These are phyloP conservation scores for Metschnikowia amazonensis DNA, from an alignment of 805 yeast genomes.

Conservation along the genomic window DNA sequence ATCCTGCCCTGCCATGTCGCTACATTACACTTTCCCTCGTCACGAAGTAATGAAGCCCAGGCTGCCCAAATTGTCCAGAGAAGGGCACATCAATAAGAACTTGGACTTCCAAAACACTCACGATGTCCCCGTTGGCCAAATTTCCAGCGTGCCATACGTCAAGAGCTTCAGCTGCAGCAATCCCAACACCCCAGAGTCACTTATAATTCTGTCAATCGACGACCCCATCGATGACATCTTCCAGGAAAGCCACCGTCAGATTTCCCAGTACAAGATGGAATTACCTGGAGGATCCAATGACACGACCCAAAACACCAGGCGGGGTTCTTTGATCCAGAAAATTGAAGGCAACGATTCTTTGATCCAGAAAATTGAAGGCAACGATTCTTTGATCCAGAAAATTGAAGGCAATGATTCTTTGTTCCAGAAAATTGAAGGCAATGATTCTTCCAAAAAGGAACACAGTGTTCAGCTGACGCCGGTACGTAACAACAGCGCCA, in stretches of 20 bases:
- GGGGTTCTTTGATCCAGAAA: too few species aligned
- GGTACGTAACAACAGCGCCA: background rate
- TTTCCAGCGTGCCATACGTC: slow-evolving; percentile 14
- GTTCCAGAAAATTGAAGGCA: background rate
- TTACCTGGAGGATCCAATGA: slow-evolving; percentile 16
- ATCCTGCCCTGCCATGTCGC: background rate
- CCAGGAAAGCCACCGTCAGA: slow-evolving; percentile 15
- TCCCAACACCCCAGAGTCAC: slow-evolving; percentile 8
- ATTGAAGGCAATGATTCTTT: background rate
- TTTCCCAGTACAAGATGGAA: slow-evolving; percentile 15
- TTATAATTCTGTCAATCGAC: slow-evolving; percentile 5
- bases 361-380: too few species aligned
- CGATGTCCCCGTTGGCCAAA: slow-evolving; percentile 2
- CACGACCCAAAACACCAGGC: too few species aligned
- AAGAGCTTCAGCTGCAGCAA: slow-evolving; percentile 8
- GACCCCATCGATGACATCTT: slow-evolving; percentile 26
- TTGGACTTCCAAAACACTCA: slow-evolving; percentile 7
- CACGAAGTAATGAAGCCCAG: background rate
- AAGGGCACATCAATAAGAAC: slow-evolving; percentile 6
- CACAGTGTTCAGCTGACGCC: background rate
- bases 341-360: too few species aligned
- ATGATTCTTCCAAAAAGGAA: background rate
- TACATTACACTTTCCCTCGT: slow-evolving; percentile 8
- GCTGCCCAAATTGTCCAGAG: slow-evolving; percentile 1
- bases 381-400: too few species aligned